A percentile compares a stretch with the other conserved stretches of the same genome.
phyloP scores from a whole-genome alignment of 2,329 filamentous ascomycete genomes.

The Colletotrichum nymphaeae region DNA sequence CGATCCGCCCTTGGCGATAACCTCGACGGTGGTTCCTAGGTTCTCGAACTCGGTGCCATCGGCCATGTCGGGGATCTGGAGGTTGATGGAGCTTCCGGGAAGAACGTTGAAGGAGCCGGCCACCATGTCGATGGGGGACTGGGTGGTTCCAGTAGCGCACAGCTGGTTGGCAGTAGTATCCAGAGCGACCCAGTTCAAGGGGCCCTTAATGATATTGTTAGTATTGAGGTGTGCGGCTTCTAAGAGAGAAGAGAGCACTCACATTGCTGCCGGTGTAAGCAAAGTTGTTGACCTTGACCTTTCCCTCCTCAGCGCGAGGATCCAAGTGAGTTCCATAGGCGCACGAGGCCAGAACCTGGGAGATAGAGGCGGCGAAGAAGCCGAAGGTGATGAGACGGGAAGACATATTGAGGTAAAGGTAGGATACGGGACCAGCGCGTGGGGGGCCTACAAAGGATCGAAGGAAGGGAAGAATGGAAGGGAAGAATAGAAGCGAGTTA shows the following conservation, averaged over 20 bases:
- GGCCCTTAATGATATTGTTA: constrained; percentile 44
- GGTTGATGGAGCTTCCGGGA: constrained; percentile 41
- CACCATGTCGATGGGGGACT: constrained; percentile 60
- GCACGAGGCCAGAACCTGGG: constrained; percentile 47
- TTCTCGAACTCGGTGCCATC: constrained; percentile 65
- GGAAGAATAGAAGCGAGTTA: constrained; percentile 7
- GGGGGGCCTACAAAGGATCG: constrained; percentile 22
- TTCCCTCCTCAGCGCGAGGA: constrained; percentile 43
- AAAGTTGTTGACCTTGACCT: constrained; percentile 49
- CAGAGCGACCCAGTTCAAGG: constrained; percentile 59
- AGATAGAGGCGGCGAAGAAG: constrained; percentile 27
- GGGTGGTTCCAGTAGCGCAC: constrained; percentile 56
- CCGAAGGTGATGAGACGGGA: constrained; percentile 30
- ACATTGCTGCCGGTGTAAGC: constrained; percentile 51
- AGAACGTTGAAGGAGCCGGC: constrained; percentile 35
- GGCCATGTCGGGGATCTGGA: constrained; percentile 48
- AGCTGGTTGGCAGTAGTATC: constrained; percentile 49
- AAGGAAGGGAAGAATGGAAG: constrained; percentile 10
- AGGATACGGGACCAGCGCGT: constrained; percentile 32
- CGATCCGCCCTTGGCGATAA: constrained; percentile 58
- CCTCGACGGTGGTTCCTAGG: constrained; percentile 67
- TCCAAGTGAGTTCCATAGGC: constrained; percentile 52
- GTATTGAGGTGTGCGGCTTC: not conserved
- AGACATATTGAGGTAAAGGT: constrained; percentile 31
- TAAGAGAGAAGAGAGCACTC: constrained; percentile 21